Evolutionary conservation across 257 asterid species (phyloP).

Genomic region (Echites panduratus): DNA sequence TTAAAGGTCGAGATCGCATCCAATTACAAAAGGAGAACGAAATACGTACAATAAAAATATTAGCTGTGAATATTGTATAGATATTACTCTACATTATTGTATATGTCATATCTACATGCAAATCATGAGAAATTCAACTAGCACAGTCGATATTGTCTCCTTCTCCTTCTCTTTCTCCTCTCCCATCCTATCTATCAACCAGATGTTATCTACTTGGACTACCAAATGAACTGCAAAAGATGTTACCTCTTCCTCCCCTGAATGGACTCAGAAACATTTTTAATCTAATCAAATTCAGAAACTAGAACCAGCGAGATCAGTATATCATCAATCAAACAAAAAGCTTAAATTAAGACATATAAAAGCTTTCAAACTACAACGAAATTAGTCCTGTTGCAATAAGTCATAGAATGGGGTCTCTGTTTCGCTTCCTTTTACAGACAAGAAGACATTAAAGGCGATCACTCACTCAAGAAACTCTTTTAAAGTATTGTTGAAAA

Average conservation of each 20-base stretch:
- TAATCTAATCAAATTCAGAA: no score
- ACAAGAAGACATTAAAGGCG: neutral
- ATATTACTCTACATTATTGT: no score
- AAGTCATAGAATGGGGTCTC: neutral
- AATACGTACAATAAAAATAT: no score
- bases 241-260: neutral
- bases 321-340: no score
- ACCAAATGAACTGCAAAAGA: neutral
- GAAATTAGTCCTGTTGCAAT: neutral
- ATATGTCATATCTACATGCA: no score
- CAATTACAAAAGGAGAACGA: no score
- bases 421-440: neutral
- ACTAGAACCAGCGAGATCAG: no score
- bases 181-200: neutral
- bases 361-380: neutral
- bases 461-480: slow-evolving; percentile 18
- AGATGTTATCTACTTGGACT: neutral
- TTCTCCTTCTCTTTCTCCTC: no score
- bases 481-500: slow-evolving; percentile 32
- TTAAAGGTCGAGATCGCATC: no score
- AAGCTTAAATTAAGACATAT: neutral
- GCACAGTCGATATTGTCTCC: neutral
- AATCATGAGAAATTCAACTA: no score
- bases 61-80: no score
- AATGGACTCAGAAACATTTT: neutral